Evolutionary conservation across 2,329 filamentous ascomycete species (phyloP), one percentile per base, ranked within the genome.

Genomic region (Helotiales sp.): DNA sequence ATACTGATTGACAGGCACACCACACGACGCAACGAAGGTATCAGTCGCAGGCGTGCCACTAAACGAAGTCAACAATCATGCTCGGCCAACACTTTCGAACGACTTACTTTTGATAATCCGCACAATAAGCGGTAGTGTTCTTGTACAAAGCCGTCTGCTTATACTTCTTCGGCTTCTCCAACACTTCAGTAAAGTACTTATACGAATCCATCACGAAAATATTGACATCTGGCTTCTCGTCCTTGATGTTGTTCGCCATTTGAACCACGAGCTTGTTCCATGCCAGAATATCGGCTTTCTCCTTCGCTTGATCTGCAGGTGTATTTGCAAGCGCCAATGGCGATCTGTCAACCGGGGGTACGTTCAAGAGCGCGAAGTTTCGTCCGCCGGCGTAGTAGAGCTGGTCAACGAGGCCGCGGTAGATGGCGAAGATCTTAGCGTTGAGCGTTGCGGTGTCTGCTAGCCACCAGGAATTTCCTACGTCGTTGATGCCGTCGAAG

Each of bases 281-380:
- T 24, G 80, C 80, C 3, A 74, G 74, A 64, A 89, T 81, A 22
- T 82, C 84, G 2, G 76, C 79, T 7, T 79, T 80, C 72, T 82
- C 78, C 1, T 71, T 59, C 6, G 74, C 76, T 22, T 80, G 76
- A 5, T 77, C 72, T 15, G 68, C 65, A 1, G 74, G 69, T 6
- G 79, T 80, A 64, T 84, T 80, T 0, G 74, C 78, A 7, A 81
- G 71, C 0, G 81, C 83, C 61, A 84, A 70, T 0, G 87, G 87
- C 45, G 82, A 82, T 10, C 84, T 80, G 64, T 90, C 82, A 2
- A 89, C 77, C 1, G 85, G 85, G 1, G 88, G 88, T 0, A 89
- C 86, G 61, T 83, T 87, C 32, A 90, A 69, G 62, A 90, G 82
- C 1, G 84, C 79, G 67, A 90, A 90, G 64, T 88, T 87, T 5